Evolutionary conservation across 768 basidiomycete species (phyloP), one percentile per base, ranked within the genome.

Genomic region (Hydnum rufescens): DNA sequence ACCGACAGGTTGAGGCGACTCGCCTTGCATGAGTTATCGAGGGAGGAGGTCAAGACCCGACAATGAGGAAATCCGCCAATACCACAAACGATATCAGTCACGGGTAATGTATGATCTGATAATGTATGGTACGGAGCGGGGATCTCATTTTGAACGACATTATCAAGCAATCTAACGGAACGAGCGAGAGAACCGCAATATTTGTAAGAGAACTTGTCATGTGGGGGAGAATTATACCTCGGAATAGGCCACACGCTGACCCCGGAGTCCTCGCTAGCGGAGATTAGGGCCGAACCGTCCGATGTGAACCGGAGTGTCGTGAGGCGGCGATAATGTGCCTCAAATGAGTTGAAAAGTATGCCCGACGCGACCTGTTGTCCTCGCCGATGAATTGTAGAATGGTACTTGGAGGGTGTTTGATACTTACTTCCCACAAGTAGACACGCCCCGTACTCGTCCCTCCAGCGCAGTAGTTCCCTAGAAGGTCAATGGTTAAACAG

Each of bases 21-120:
- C 57, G 87, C 88, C 71, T 97, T 97, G 63, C 88, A 85, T 26
- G 86, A 84, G 56, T 88, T 85, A 63, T 97, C 95, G 47, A 82
- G 62, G 0, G 86, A 86, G 2, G 83, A 76, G 1, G 90, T 85
- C 57, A 92, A 70, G 28, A 84, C 65, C 55, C 84, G 74, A 64
- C 79, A 82, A 52, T 68, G 74, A 16, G 83, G 87, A 64, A 85
- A 92, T 3, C 70, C 57, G 13, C 90, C 89, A 36, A 85, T 63
- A 8, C 92, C 88, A 56, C 88, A 80, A 8, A 71, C 63, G 30
- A 97, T 73, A 59, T 85, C 82, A 4, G 82, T 82, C 6, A 99
- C 71, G 4, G 87, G 83, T 3, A 97, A 74, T 0, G 92, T 95
- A 62, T 99, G 95, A 64, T 97, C 93, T 19, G 82, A 75, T 22